Evolutionary conservation across 2,329 filamentous ascomycete genomes (phyloP).

Genomic region (Scleromitrula shiraiana): DNA sequence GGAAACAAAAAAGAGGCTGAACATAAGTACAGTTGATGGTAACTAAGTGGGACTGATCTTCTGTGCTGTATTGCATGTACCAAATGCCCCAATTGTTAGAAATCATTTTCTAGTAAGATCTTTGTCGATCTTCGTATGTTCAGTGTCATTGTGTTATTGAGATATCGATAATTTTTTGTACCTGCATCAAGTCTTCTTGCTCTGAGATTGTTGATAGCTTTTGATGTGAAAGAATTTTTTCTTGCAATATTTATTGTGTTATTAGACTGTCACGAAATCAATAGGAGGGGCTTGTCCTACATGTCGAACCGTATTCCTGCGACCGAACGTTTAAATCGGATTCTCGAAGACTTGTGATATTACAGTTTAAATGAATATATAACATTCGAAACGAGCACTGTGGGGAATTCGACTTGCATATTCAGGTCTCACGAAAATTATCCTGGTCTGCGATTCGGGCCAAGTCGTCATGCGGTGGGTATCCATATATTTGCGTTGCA

Average conservation of each 20-base stretch:
- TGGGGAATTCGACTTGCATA: not conserved
- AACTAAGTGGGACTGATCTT: not conserved
- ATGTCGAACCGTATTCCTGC: not conserved
- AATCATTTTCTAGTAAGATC: conserved; percentile 4
- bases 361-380: too few species aligned
- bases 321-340: not conserved
- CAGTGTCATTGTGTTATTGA: not conserved
- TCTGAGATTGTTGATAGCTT: not conserved
- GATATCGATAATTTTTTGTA: not conserved
- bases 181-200: not conserved
- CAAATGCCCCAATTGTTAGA: conserved; percentile 5
- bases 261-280: too few species aligned
- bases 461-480: not conserved
- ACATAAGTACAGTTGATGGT: conserved; percentile 4
- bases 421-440: not conserved
- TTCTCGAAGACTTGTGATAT: not conserved
- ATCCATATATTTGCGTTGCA: not conserved
- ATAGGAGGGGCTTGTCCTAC: not conserved
- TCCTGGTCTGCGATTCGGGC: not conserved
- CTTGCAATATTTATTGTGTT: not conserved
- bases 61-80: not conserved
- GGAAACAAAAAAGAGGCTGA: conserved; percentile 13
- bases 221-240: not conserved
- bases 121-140: not conserved
- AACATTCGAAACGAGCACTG: too few species aligned